Percentiles rank a stretch among this genome's conserved stretches.
Evolutionary conservation across 768 basidiomycete species (phyloP).

Genomic region (Hypholoma fasciculare): DNA sequence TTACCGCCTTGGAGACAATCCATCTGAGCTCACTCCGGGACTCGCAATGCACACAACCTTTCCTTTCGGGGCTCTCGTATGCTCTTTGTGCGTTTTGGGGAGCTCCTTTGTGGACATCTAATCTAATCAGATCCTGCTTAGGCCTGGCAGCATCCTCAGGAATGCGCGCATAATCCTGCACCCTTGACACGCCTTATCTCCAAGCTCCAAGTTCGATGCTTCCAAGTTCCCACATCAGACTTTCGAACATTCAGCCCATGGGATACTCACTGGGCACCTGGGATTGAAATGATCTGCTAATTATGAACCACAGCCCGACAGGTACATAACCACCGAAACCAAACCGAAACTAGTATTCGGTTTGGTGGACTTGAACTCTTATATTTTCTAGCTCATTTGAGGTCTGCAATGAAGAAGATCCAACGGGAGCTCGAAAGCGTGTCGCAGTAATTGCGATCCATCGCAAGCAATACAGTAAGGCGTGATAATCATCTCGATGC

Average conservation of each 20-base stretch:
- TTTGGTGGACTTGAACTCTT: too few species aligned
- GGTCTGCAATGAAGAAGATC: too few species aligned
- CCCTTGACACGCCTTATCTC: constrained; percentile 8
- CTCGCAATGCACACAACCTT: background rate
- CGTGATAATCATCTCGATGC: too few species aligned
- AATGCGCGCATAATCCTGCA: background rate
- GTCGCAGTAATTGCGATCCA: too few species aligned
- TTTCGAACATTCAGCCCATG: background rate
- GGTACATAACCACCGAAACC: too few species aligned
- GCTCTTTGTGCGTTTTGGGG: background rate
- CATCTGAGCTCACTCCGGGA: background rate
- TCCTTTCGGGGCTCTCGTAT: background rate
- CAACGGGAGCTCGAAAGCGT: too few species aligned
- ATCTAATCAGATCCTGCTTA: constrained; percentile 1
- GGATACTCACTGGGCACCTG: background rate
- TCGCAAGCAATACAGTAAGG: too few species aligned
- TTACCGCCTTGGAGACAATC: background rate
- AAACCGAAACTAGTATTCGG: too few species aligned
- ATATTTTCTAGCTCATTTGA: too few species aligned
- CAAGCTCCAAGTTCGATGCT: background rate
- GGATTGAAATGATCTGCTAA: background rate
- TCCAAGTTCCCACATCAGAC: constrained; percentile 4
- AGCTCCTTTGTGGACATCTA: background rate
- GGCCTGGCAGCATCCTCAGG: background rate
- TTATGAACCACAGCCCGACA: background rate